These are phyloP conservation scores for Penicillium argentinense DNA, from an alignment of 495 filamentous ascomycete genomes.

Conservation along the genomic window DNA sequence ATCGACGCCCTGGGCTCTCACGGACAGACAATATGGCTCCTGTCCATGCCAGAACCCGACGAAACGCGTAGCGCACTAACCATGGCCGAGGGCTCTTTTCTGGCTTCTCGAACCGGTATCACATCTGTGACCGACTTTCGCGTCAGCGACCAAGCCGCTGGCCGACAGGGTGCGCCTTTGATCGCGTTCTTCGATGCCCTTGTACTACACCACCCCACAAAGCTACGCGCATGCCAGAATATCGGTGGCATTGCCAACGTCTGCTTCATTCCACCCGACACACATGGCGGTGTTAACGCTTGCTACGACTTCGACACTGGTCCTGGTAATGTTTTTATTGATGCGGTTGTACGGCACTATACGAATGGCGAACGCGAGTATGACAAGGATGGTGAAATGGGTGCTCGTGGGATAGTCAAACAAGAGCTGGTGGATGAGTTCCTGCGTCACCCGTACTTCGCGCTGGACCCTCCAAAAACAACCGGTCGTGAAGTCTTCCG, in stretches of 20 bases:
- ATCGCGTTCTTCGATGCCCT: conserved; percentile 51
- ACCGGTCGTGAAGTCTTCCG: conserved; percentile 60
- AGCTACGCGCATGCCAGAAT: conserved; percentile 57
- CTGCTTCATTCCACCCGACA: conserved; percentile 58
- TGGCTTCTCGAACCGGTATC: conserved; percentile 43
- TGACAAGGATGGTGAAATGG: conserved; percentile 51
- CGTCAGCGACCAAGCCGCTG: conserved; percentile 45
- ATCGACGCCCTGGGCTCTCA: conserved; percentile 59
- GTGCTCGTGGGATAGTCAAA: conserved; percentile 50
- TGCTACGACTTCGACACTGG: conserved; percentile 55
- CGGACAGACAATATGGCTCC: conserved; percentile 60
- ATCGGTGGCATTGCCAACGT: conserved; percentile 61
- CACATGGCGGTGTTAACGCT: conserved; percentile 43
- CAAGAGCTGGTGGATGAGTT: conserved; percentile 55
- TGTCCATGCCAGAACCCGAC: conserved; percentile 50
- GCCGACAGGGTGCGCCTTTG: conserved; percentile 45
- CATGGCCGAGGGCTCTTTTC: conserved; percentile 45
- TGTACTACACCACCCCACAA: conserved; percentile 55
- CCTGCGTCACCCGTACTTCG: conserved; percentile 49
- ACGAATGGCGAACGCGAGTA: conserved; percentile 33
- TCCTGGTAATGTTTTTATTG: conserved; percentile 43
- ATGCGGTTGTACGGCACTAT: conserved; percentile 38
- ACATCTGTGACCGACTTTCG: conserved; percentile 48
- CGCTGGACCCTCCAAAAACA: conserved; percentile 52
- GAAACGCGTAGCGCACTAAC: conserved; percentile 50